A percentile compares a stretch with the other conserved stretches of the same genome.
phyloP scores from a whole-genome alignment of 257 asterid genomes.

The Przewalskia tangutica region DNA sequence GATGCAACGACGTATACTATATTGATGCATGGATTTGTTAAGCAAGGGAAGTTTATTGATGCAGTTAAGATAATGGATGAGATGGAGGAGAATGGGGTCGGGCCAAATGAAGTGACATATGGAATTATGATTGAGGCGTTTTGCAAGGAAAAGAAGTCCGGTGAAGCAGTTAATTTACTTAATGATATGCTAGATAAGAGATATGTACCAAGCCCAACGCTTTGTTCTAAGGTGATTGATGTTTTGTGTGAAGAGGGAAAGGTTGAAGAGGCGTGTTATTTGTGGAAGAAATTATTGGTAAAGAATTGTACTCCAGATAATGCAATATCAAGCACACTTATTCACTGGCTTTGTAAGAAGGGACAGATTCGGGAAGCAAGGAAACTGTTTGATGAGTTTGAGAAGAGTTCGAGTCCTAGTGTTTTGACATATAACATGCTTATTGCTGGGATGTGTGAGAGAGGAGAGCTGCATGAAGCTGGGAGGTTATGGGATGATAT shows the following conservation, averaged over 20 bases:
- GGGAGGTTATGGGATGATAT: slow-evolving; percentile 93
- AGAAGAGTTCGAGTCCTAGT: slow-evolving; percentile 63
- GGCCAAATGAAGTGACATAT: slow-evolving; percentile 81
- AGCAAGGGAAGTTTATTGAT: slow-evolving; percentile 49
- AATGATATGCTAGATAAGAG: slow-evolving; percentile 73
- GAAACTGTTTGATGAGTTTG: slow-evolving; percentile 74
- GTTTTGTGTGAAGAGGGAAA: slow-evolving; percentile 61
- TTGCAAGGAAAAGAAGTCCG: slow-evolving; percentile 63
- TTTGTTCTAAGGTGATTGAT: slow-evolving; percentile 76
- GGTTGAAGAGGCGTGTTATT: slow-evolving; percentile 57
- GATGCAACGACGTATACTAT: slow-evolving; percentile 82
- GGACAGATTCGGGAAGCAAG: slow-evolving; percentile 68
- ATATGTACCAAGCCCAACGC: slow-evolving; percentile 51
- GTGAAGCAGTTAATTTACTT: slow-evolving; percentile 67
- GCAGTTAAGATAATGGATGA: slow-evolving; percentile 91
- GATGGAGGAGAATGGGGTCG: slow-evolving; percentile 74
- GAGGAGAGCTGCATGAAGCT: slow-evolving; percentile 74
- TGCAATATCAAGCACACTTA: slow-evolving; percentile 56
- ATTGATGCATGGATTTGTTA: slow-evolving; percentile 82
- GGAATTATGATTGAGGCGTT: slow-evolving; percentile 76
- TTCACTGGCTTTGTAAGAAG: slow-evolving; percentile 78
- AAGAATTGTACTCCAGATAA: slow-evolving; percentile 81
- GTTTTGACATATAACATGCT: slow-evolving; percentile 67
- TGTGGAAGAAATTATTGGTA: slow-evolving; percentile 61
- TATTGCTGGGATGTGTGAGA: slow-evolving; percentile 80